These are phyloP conservation scores for Globisporangium takayamanum DNA, from an alignment of 352 stramenopile species.

Conservation along the genomic window DNA sequence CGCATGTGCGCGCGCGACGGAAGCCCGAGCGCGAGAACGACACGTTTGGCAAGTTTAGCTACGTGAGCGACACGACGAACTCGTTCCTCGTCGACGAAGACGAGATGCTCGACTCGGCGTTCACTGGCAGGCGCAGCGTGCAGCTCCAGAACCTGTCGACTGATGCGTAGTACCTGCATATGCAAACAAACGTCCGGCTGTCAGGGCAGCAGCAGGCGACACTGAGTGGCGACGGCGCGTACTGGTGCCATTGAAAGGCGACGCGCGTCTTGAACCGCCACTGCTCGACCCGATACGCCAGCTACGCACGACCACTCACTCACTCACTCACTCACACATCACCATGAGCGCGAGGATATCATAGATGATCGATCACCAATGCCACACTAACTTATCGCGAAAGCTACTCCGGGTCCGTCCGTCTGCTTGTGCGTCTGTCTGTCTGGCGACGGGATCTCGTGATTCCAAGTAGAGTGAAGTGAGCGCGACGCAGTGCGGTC, in stretches of 20 bases:
- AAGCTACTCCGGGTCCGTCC: too few species aligned
- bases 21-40: constrained; percentile 58
- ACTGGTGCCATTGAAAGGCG: too few species aligned
- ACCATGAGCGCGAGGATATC: constrained; percentile 2
- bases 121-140: constrained; percentile 73
- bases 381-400: constrained; percentile 13
- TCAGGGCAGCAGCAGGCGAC: not conserved
- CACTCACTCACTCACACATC: too few species aligned
- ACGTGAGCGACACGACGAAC: constrained; percentile 84
- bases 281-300: too few species aligned
- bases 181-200: not conserved
- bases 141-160: constrained; percentile 76
- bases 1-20: constrained; percentile 37
- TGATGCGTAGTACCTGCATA: constrained; percentile 37
- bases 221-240: too few species aligned
- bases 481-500: not conserved
- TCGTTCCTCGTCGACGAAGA: constrained; percentile 87
- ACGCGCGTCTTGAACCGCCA: too few species aligned
- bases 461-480: too few species aligned
- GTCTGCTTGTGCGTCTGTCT: not conserved
- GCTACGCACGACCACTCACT: too few species aligned
- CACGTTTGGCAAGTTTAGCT: constrained; percentile 85
- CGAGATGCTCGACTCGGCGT: constrained; percentile 83
- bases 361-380: constrained; percentile 14
- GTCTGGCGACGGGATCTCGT: not conserved